phyloP scores from a whole-genome alignment of 345 rosid genomes.

The Hirschfeldia incana region DNA sequence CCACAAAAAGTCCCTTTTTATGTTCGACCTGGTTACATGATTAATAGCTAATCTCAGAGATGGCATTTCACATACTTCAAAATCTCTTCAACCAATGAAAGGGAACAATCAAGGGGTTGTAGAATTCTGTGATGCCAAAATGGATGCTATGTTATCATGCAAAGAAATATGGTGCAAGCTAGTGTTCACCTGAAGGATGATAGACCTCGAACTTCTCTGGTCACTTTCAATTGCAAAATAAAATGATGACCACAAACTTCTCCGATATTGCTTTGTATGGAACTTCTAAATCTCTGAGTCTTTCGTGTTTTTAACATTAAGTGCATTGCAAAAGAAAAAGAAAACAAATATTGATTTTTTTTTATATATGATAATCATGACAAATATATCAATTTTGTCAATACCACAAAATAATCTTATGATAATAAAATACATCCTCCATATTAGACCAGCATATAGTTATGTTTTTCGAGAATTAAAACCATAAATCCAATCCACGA shows the following conservation, averaged over 20 bases:
- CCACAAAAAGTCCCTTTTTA: no score
- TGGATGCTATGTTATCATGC: background rate
- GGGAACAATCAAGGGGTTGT: background rate
- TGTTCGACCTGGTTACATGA: no score
- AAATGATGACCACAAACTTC: background rate
- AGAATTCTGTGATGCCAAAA: background rate
- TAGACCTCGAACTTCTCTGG: background rate
- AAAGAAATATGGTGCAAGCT: background rate
- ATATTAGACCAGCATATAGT: conserved; percentile 8
- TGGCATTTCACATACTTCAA: background rate
- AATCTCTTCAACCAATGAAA: background rate
- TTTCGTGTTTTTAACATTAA: background rate
- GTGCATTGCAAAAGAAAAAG: background rate
- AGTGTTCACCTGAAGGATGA: background rate
- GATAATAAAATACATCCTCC: background rate
- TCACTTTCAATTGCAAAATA: background rate
- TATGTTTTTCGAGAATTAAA: conserved; percentile 16
- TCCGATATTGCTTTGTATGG: background rate
- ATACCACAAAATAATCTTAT: conserved; percentile 9
- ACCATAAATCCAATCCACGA: conserved; percentile 19
- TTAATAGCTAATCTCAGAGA: no score
- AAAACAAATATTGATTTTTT: background rate
- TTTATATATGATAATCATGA: background rate
- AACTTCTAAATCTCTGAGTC: background rate
- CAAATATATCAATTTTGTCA: conserved; percentile 13